Percentiles rank a stretch among this genome's conserved stretches.
phyloP scores from a whole-genome alignment of 2,329 filamentous ascomycete genomes.

The Fusarium begoniae region DNA sequence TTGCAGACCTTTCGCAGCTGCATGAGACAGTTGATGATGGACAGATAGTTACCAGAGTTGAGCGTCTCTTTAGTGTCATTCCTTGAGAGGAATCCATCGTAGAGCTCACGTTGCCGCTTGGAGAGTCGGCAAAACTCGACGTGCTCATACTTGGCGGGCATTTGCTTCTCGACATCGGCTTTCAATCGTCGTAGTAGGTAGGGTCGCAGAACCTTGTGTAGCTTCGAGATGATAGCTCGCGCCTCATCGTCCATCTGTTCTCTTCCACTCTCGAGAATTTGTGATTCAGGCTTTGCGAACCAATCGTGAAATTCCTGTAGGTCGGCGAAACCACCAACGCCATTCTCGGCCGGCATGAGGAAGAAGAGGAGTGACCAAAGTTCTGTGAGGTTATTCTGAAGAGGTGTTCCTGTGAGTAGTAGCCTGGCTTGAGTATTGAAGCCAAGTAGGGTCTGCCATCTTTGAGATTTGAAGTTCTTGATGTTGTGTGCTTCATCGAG shows the following conservation, averaged over 20 bases:
- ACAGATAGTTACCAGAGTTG: slow-evolving; percentile 92
- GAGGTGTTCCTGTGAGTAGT: slow-evolving; percentile 89
- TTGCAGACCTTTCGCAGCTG: slow-evolving; percentile 98
- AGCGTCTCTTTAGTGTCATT: slow-evolving; percentile 90
- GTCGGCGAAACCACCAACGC: slow-evolving; percentile 89
- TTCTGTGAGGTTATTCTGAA: slow-evolving; percentile 97
- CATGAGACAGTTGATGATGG: slow-evolving; percentile 98
- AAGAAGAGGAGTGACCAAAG: slow-evolving; percentile 98
- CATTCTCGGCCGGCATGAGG: slow-evolving; percentile 89
- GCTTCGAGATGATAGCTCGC: slow-evolving; percentile 87
- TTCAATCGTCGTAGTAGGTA: slow-evolving; percentile 92
- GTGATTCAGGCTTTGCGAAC: slow-evolving; percentile 93
- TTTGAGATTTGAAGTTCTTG: slow-evolving; percentile 98
- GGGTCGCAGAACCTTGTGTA: slow-evolving; percentile 92
- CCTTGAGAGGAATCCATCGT: slow-evolving; percentile 94
- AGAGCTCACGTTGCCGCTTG: slow-evolving; percentile 93
- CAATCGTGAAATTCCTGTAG: slow-evolving; percentile 96
- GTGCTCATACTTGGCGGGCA: slow-evolving; percentile 98
- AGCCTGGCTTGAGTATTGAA: slow-evolving; percentile 91
- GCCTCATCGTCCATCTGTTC: slow-evolving; percentile 96
- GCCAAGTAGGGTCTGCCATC: slow-evolving; percentile 94
- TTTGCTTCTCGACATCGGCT: slow-evolving; percentile 97
- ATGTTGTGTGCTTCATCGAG: slow-evolving; percentile 99
- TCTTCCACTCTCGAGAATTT: slow-evolving; percentile 93
- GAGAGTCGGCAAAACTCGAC: slow-evolving; percentile 95